Evolutionary conservation across 805 yeast species (phyloP).

Genomic region (Lipomyces anomalus): DNA sequence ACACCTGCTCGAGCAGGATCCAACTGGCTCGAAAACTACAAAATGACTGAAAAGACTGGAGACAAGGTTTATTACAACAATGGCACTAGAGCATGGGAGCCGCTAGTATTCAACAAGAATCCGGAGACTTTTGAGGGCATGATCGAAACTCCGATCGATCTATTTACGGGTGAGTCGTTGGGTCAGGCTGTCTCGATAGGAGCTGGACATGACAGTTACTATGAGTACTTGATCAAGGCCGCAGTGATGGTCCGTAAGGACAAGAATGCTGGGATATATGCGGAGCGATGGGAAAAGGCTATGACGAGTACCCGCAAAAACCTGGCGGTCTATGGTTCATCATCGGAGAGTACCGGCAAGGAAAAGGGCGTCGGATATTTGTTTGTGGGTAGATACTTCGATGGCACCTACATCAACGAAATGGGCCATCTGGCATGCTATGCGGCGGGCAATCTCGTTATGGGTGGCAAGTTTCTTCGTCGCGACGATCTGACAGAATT

Average conservation of each 20-base stretch:
- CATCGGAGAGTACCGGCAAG: constrained; percentile 9
- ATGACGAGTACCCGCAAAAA: constrained; percentile 10
- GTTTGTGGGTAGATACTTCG: constrained; percentile 11
- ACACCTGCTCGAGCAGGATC: constrained; percentile 17
- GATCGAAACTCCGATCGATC: constrained; percentile 19
- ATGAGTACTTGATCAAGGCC: constrained; percentile 22
- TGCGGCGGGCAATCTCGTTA: constrained; percentile 17
- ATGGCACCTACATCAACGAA: constrained; percentile 15
- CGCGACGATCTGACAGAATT: constrained; percentile 11
- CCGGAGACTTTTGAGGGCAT: constrained; percentile 19
- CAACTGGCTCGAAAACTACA: constrained; percentile 37
- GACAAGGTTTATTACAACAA: constrained; percentile 35
- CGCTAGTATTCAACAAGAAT: constrained; percentile 12
- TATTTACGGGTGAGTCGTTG: constrained; percentile 11
- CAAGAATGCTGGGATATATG: constrained; percentile 8
- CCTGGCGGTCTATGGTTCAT: constrained; percentile 13
- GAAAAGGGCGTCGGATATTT: constrained; percentile 15
- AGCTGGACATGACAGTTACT: constrained; percentile 21
- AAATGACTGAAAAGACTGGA: constrained; percentile 39
- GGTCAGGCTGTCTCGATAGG: constrained; percentile 14
- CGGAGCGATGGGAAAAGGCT: constrained; percentile 18
- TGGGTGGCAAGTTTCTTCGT: constrained; percentile 18
- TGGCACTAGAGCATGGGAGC: constrained; percentile 18
- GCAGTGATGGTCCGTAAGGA: constrained; percentile 17
- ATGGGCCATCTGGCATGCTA: constrained; percentile 25